Percentiles rank a stretch among this genome's conserved stretches.
These are phyloP conservation scores for Marsdenia floribunda DNA, from an alignment of 257 asterid genomes.

Conservation along the genomic window DNA sequence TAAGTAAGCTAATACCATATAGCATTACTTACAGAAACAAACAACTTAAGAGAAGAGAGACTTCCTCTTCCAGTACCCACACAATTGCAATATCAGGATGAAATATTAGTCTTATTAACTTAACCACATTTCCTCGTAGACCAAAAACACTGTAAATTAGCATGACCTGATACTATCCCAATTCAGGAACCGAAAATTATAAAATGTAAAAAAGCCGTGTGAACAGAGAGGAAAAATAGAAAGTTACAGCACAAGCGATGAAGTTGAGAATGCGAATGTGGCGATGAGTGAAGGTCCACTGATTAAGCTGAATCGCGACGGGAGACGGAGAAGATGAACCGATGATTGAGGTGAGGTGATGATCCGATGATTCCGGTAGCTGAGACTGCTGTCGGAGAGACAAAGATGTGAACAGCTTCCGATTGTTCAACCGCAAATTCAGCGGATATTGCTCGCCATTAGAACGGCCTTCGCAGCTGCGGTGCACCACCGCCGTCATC, in stretches of 20 bases:
- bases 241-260: constrained; percentile 70
- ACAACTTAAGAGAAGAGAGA: not conserved
- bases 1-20: not conserved
- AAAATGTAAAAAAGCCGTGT: not conserved
- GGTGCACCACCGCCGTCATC: constrained; percentile 2
- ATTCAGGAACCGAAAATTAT: too few relatives aligned
- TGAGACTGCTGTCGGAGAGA: constrained; percentile 11
- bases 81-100: not conserved
- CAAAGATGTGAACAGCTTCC: not conserved
- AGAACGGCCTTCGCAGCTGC: constrained; percentile 5
- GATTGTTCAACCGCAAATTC: constrained; percentile 8
- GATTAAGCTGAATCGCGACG: constrained; percentile 23
- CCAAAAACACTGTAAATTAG: constrained; percentile 2
- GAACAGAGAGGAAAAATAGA: constrained; percentile 9
- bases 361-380: constrained; percentile 27
- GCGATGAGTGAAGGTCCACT: constrained; percentile 49
- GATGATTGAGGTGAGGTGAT: constrained; percentile 40
- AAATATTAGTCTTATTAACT: not conserved
- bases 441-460: not conserved
- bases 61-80: not conserved
- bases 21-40: not conserved
- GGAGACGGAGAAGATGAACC: constrained; percentile 37
- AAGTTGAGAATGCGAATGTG: constrained; percentile 63
- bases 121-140: not conserved
- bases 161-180: not conserved